Evolutionary conservation across 108 stramenopile species (phyloP).

Genomic region (Nitzschia palea): DNA sequence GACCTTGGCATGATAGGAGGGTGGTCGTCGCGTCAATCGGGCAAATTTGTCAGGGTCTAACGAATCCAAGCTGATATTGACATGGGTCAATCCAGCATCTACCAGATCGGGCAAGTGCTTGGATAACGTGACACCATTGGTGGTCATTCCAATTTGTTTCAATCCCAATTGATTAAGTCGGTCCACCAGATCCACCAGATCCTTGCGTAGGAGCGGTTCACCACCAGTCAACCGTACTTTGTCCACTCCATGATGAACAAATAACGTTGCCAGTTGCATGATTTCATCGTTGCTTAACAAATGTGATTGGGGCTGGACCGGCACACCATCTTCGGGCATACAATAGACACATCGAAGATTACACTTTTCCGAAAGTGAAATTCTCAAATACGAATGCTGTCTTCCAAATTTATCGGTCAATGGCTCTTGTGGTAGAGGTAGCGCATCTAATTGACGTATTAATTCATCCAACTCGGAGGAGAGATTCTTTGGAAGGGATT

Average conservation of each 20-base stretch:
- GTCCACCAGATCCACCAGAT: slow-evolving; percentile 72
- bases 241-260: slow-evolving; percentile 79
- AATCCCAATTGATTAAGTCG: slow-evolving; percentile 48
- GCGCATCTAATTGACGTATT: slow-evolving; percentile 15
- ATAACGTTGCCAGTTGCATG: slow-evolving; percentile 69
- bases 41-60: slow-evolving; percentile 83
- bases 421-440: slow-evolving; percentile 34
- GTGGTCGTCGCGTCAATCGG: slow-evolving; percentile 85
- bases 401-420: slow-evolving; percentile 86
- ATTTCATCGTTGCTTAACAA: slow-evolving; percentile 88
- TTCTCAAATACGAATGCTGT: slow-evolving; percentile 93
- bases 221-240: slow-evolving; percentile 92
- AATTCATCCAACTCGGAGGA: slow-evolving; percentile 6
- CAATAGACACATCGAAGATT: slow-evolving; percentile 97
- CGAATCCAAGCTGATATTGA: slow-evolving; percentile 96
- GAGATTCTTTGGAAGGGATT: no score
- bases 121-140: slow-evolving; percentile 91
- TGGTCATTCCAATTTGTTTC: slow-evolving; percentile 89
- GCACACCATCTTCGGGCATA: slow-evolving; percentile 97
- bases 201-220: slow-evolving; percentile 90
- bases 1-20: slow-evolving; percentile 55
- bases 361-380: slow-evolving; percentile 96
- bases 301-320: slow-evolving; percentile 59
- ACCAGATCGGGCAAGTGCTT: slow-evolving; percentile 68
- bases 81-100: slow-evolving; percentile 87